These are phyloP conservation scores for Cardamine chenopodiifolia DNA, from an alignment of 345 rosid species.

Conservation along the genomic window DNA sequence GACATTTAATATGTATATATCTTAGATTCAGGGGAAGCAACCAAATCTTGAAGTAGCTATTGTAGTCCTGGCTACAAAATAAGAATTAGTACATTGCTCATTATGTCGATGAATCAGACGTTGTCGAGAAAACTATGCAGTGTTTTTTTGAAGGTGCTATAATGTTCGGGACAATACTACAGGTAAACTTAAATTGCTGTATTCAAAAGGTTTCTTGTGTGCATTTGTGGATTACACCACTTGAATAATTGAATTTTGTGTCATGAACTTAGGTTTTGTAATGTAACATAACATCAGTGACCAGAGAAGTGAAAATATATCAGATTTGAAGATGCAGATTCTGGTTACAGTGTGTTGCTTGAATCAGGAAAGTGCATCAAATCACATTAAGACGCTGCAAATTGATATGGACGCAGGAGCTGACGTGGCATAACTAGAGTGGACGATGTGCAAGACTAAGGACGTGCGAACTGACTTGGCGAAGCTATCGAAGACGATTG, in stretches of 20 bases:
- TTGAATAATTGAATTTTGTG: background rate
- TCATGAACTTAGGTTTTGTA: background rate
- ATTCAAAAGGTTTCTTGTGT: background rate
- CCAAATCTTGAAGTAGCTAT: background rate
- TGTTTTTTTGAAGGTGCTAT: background rate
- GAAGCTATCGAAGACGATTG: too few relatives aligned
- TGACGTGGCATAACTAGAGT: too few relatives aligned
- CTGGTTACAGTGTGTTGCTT: too few relatives aligned
- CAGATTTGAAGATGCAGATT: background rate
- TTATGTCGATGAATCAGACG: background rate
- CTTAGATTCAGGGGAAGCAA: background rate
- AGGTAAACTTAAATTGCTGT: background rate
- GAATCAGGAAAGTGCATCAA: too few relatives aligned
- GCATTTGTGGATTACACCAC: background rate
- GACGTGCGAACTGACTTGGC: too few relatives aligned
- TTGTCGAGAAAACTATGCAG: background rate
- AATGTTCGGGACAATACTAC: background rate
- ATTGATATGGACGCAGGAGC: too few relatives aligned
- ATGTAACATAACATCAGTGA: background rate
- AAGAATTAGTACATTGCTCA: background rate
- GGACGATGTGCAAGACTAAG: too few relatives aligned
- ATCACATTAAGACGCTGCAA: too few relatives aligned
- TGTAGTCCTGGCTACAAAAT: background rate
- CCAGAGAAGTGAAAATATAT: background rate
- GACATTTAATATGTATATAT: too few relatives aligned